Evolutionary conservation across 208 protist species (phyloP).

Genomic region (Phytomonas francai): DNA sequence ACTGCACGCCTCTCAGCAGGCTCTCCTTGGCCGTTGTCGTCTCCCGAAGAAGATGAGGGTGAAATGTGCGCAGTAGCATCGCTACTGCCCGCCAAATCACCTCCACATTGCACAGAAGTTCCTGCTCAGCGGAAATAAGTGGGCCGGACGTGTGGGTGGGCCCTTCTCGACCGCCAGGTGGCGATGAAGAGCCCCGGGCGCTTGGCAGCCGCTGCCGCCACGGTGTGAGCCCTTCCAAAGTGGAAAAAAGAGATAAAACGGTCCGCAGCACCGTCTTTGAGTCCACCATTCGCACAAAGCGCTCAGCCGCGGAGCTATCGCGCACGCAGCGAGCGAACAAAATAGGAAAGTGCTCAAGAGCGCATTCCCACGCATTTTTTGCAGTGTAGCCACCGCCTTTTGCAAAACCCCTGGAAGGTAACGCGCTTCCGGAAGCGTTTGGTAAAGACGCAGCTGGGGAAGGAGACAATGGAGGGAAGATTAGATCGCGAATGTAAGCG

Average conservation of each 20-base stretch:
- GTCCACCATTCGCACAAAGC: constrained; percentile 30
- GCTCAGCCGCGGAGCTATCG: constrained; percentile 33
- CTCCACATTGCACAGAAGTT: constrained; percentile 5
- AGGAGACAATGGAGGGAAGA: too few species aligned
- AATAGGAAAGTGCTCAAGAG: constrained; percentile 12
- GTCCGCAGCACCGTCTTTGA: constrained; percentile 14
- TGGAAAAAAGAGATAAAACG: constrained; percentile 18
- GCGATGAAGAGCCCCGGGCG: not conserved
- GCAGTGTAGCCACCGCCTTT: too few species aligned
- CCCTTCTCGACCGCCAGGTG: not conserved
- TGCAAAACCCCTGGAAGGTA: too few species aligned
- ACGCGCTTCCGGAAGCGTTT: too few species aligned
- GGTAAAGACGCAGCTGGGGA: too few species aligned
- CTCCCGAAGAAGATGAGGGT: constrained; percentile 20
- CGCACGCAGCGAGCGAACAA: constrained; percentile 40
- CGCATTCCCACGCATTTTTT: constrained; percentile 4
- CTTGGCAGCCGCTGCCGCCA: not conserved
- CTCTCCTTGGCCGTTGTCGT: constrained; percentile 29
- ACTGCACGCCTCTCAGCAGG: constrained; percentile 21
- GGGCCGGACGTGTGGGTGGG: too few species aligned
- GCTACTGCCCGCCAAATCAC: constrained; percentile 43
- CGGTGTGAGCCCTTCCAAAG: not conserved
- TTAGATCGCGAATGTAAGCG: too few species aligned
- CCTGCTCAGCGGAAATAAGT: too few species aligned
- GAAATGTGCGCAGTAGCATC: constrained; percentile 25